Evolutionary conservation across 257 asterid genomes (phyloP), one percentile per base, ranked within the genome.

Genomic region (Solanum lycopersicoides): DNA sequence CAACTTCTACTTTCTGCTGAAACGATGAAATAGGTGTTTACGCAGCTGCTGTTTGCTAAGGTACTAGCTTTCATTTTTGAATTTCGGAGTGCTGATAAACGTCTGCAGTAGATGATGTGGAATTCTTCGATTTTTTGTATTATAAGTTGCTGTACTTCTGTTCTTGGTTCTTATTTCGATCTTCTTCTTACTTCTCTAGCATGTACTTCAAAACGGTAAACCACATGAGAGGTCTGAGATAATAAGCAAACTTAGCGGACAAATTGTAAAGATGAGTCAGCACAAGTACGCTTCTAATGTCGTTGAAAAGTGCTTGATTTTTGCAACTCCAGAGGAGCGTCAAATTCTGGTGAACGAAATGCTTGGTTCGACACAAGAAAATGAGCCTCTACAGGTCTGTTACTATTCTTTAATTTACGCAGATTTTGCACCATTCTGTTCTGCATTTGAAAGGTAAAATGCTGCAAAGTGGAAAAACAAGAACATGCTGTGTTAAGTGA

Each of bases 241-340:
- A 69, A 95, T 94, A 35, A 72, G 92, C 88, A 92, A 93, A 87
- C 97, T 97, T 44, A 94, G 98, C 1, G 99, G 98, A 44, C 98
- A 97, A 84, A 92, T 97, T 23, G 98, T 94, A 87, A 94, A 91
- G 94, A 94, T 96, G 98, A 96, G 99, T 69, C 98, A 94, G 88
- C 98, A 96, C 88, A 96, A 96, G 80, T 96, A 92, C 16, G 99
- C 99, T 50, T 96, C 99, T 45, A 96, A 96, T 83, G 98, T 96
- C 30, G 93, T 96, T 16, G 99, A 96, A 92, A 95, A 95, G 89
- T 95, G 99, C 91, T 91, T 97, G 93, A 90, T 90, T 56, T 95
- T 89, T 56, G 98, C 98, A 39, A 90, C 93, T 59, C 95, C 94
- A 35, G 96, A 93, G 59, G 96, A 95, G 88, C 94, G 96, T 41